Conservation (phyloP, 805 yeast genomes). For the Saccharomycopsis microspora region DNA sequence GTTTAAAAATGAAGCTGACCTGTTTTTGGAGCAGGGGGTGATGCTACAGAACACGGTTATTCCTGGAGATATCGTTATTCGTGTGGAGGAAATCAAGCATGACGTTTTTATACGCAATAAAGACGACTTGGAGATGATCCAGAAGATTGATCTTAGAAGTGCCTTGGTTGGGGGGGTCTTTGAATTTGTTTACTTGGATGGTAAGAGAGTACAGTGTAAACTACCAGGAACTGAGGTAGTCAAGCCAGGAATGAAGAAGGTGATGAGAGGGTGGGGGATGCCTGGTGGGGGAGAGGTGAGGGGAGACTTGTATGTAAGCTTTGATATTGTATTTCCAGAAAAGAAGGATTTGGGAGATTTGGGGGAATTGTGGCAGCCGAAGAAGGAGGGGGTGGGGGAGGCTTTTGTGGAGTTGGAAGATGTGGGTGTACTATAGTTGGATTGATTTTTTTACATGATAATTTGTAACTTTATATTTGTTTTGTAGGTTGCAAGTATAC, state of each 20-base stretch:
- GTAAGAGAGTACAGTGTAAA: slow-evolving; percentile 22
- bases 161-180: slow-evolving; percentile 47
- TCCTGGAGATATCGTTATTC: slow-evolving; percentile 61
- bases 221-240: slow-evolving; percentile 37
- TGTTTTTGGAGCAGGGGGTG: background rate
- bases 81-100: slow-evolving; percentile 29
- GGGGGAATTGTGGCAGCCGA: no score
- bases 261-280: slow-evolving; percentile 48
- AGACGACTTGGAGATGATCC: slow-evolving; percentile 32
- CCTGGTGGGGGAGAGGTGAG: slow-evolving; percentile 20
- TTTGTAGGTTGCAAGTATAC: no score
- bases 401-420: no score
- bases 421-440: no score
- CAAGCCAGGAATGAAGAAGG: slow-evolving; percentile 35
- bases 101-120: slow-evolving; percentile 30
- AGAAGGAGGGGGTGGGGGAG: no score
- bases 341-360: background rate
- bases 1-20: slow-evolving; percentile 49
- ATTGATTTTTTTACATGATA: no score
- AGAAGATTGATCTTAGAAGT: slow-evolving; percentile 38
- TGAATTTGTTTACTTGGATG: slow-evolving; percentile 28
- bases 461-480: no score
- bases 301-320: slow-evolving; percentile 51
- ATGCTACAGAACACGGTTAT: background rate
- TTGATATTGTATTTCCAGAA: slow-evolving; percentile 49